These are phyloP conservation scores for Colletotrichum eremochloae DNA, from an alignment of 2,329 filamentous ascomycete genomes.

Conservation along the genomic window DNA sequence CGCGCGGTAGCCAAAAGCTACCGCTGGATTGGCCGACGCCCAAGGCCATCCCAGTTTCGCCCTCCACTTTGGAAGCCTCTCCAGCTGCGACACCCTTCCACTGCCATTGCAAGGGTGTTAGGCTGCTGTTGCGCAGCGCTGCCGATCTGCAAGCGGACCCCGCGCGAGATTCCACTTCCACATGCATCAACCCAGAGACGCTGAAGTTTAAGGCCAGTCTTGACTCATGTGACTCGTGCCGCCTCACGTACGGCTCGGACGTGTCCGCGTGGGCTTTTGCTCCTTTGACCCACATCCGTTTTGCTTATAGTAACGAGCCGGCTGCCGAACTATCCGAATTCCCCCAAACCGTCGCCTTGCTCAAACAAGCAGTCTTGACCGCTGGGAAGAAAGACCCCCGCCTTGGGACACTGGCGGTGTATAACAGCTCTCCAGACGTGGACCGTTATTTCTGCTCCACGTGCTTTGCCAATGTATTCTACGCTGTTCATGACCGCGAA, in stretches of 20 bases:
- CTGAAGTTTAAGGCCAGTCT: constrained; percentile 55
- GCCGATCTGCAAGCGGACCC: constrained; percentile 48
- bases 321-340: constrained; percentile 44
- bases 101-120: constrained; percentile 62
- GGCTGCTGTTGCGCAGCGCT: constrained; percentile 54
- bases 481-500: constrained; percentile 54
- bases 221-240: constrained; percentile 64
- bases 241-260: constrained; percentile 57
- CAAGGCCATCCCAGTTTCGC: constrained; percentile 29
- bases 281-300: constrained; percentile 55
- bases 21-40: constrained; percentile 49
- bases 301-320: constrained; percentile 38
- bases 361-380: constrained; percentile 52
- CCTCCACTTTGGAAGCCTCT: neutral
- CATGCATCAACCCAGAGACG: constrained; percentile 58
- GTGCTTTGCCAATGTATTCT: constrained; percentile 64
- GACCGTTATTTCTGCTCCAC: constrained; percentile 63
- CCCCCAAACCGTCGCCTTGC: constrained; percentile 47
- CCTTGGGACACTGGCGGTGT: constrained; percentile 59
- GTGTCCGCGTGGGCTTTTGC: constrained; percentile 61
- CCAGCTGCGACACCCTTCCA: constrained; percentile 52
- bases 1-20: constrained; percentile 46
- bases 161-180: constrained; percentile 51
- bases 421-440: constrained; percentile 58
- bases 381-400: constrained; percentile 49